Percentiles rank a stretch among this genome's conserved stretches.
Evolutionary conservation across 2,329 filamentous ascomycete species (phyloP).

Genomic region (Aspergillus caelatus): DNA sequence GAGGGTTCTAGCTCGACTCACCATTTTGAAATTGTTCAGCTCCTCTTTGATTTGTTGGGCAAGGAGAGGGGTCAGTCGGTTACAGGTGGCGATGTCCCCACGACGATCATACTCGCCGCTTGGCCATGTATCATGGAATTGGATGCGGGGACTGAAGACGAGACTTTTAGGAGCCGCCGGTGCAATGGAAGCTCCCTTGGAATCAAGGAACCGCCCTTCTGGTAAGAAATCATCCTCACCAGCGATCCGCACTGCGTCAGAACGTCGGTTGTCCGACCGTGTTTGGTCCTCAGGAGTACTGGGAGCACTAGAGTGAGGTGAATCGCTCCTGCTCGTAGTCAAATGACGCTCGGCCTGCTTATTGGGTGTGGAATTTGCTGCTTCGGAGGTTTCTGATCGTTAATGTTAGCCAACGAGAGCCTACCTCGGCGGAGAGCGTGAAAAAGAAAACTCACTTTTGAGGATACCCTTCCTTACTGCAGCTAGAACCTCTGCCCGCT

Average conservation of each 20-base stretch:
- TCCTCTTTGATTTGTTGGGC: constrained; percentile 99
- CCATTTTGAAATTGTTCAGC: constrained; percentile 99
- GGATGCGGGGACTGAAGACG: constrained; percentile 84
- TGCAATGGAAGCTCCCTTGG: constrained; percentile 78
- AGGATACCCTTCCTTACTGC: constrained; percentile 94
- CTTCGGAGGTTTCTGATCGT: constrained; percentile 54
- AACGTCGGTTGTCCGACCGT: constrained; percentile 62
- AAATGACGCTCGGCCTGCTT: constrained; percentile 63
- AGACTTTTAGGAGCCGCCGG: constrained; percentile 56
- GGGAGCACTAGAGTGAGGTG: constrained; percentile 81
- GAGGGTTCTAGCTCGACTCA: constrained; percentile 48
- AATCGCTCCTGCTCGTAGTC: constrained; percentile 70
- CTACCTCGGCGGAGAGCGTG: too few relatives aligned
- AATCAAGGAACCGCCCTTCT: constrained; percentile 69
- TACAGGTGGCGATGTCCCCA: constrained; percentile 96
- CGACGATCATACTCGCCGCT: constrained; percentile 93
- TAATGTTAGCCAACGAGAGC: constrained; percentile 8
- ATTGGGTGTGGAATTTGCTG: constrained; percentile 69
- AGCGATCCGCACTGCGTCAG: constrained; percentile 72
- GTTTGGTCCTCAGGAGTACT: constrained; percentile 82
- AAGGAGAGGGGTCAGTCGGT: constrained; percentile 92
- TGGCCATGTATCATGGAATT: constrained; percentile 96
- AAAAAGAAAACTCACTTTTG: constrained; percentile 68
- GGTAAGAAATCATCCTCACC: constrained; percentile 90
- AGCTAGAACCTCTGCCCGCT: constrained; percentile 87